Evolutionary conservation across 202 grass and related monocot genomes (phyloP).

Genomic region (Setaria italica): DNA sequence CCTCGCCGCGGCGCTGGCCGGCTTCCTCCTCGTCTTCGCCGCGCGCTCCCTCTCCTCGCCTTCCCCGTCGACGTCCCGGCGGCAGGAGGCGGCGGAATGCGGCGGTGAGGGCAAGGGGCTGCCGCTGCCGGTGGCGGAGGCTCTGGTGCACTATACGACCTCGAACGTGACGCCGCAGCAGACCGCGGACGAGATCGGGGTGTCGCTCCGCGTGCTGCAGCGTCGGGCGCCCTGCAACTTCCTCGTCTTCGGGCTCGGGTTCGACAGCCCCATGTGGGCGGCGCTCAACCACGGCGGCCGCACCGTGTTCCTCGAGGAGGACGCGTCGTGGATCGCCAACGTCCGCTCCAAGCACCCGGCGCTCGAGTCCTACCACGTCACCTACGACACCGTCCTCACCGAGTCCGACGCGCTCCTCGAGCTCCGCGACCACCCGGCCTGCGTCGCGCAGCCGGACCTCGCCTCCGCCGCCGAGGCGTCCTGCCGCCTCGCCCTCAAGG

Average conservation of each 20-base stretch:
- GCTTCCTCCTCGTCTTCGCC: slow-evolving; percentile 61
- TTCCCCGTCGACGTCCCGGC: background rate
- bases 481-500: slow-evolving; percentile 55
- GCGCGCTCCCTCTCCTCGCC: slow-evolving; percentile 46
- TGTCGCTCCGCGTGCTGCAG: slow-evolving; percentile 64
- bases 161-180: slow-evolving; percentile 85
- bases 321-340: slow-evolving; percentile 67
- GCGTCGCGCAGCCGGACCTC: slow-evolving; percentile 42
- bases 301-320: slow-evolving; percentile 91
- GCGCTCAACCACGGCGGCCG: slow-evolving; percentile 92
- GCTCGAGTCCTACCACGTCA: slow-evolving; percentile 78
- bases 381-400: slow-evolving; percentile 65
- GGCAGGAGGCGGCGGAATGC: background rate
- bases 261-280: slow-evolving; percentile 84
- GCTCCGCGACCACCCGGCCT: slow-evolving; percentile 40
- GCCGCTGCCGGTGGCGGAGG: slow-evolving; percentile 44
- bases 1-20: slow-evolving; percentile 49
- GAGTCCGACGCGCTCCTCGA: slow-evolving; percentile 62
- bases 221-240: slow-evolving; percentile 81
- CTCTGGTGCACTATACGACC: slow-evolving; percentile 81
- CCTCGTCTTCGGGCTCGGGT: slow-evolving; percentile 83
- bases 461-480: slow-evolving; percentile 6
- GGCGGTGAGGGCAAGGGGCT: background rate
- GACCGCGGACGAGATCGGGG: slow-evolving; percentile 68
- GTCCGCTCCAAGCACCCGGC: slow-evolving; percentile 44